phyloP scores from a whole-genome alignment of 2,329 filamentous ascomycete species.

The Botrytis hyacinthi region DNA sequence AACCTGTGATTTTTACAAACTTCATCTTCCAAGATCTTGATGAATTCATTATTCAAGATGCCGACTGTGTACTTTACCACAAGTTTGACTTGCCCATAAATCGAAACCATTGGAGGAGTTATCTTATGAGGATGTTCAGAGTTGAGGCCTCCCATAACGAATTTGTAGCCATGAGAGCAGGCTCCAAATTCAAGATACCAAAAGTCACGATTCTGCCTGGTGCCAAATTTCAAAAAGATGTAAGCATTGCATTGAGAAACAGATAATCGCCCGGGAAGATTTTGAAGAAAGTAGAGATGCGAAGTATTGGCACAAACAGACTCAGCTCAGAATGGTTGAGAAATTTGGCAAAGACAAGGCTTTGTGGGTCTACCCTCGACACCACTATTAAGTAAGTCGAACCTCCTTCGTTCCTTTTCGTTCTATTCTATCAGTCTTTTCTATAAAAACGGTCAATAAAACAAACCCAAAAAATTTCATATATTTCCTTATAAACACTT shows the following conservation, averaged over 20 bases:
- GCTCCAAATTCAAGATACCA: neutral
- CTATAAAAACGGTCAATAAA: neutral
- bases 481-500: neutral
- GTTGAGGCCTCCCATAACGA: neutral
- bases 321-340: rapidly evolving
- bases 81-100: rapidly evolving
- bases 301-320: rapidly evolving
- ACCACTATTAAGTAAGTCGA: neutral
- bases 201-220: neutral
- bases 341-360: too few species aligned
- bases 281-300: rapidly evolving
- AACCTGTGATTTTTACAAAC: neutral
- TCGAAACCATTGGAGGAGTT: neutral
- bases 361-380: too few species aligned
- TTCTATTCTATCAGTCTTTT: neutral
- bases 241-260: neutral
- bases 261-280: rapidly evolving
- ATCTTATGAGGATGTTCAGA: neutral
- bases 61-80: neutral
- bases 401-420: neutral
- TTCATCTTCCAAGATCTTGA: neutral
- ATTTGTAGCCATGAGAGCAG: neutral
- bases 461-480: neutral
- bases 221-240: neutral
- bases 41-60: neutral